Evolutionary conservation across 2,329 filamentous ascomycete genomes (phyloP).

Genomic region (Xylariaceae sp.): DNA sequence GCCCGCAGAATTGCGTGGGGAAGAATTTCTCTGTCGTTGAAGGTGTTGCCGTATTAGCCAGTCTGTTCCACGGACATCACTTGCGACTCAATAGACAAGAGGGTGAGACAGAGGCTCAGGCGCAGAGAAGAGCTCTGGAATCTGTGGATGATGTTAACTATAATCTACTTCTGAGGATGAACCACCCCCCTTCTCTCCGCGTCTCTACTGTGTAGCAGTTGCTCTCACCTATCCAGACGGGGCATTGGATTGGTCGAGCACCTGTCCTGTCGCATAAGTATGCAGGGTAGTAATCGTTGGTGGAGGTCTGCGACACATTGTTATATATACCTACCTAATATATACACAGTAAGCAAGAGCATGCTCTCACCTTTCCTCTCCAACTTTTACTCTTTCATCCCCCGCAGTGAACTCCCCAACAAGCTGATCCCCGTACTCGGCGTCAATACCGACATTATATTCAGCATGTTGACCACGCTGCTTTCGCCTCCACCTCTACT

Average conservation of each 20-base stretch:
- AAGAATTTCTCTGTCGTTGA: slow-evolving; percentile 20
- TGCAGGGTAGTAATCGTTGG: neutral
- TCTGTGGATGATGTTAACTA: slow-evolving; percentile 20
- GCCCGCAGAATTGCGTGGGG: slow-evolving; percentile 4
- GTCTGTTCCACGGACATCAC: slow-evolving; percentile 13
- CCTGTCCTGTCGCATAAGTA: too few relatives aligned
- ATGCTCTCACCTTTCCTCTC: too few relatives aligned
- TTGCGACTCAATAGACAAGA: slow-evolving; percentile 6
- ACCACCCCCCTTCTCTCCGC: slow-evolving; percentile 8
- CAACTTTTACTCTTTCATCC: neutral
- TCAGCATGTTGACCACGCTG: neutral
- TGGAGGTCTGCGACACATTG: neutral
- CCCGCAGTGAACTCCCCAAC: neutral
- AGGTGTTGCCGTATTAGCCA: slow-evolving; percentile 18
- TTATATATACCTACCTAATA: too few relatives aligned
- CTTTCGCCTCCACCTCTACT: neutral
- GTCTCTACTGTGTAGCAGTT: neutral
- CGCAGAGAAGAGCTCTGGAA: slow-evolving; percentile 3
- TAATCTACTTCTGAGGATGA: slow-evolving; percentile 19
- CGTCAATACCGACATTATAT: neutral
- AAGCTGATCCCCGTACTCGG: neutral
- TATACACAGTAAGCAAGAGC: too few relatives aligned
- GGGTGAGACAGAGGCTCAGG: slow-evolving; percentile 11
- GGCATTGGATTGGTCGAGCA: too few relatives aligned
- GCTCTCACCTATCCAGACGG: too few relatives aligned